Conservation (phyloP, 139 green algal species). For the Closterium sp. region DNA sequence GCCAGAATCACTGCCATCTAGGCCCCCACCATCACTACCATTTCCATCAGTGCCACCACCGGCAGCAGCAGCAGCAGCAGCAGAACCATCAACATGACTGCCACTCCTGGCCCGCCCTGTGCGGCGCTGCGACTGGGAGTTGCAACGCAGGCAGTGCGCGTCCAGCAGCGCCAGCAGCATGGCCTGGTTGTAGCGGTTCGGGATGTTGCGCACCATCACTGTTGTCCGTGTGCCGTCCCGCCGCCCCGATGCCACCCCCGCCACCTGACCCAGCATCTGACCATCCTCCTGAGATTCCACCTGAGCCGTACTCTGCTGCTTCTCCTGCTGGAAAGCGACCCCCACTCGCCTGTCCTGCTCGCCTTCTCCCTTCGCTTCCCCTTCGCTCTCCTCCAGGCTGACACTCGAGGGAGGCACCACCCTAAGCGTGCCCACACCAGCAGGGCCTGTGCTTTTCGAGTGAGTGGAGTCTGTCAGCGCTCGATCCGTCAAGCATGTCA, state of each 20-base stretch:
- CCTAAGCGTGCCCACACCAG: too few species aligned
- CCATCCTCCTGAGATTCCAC: neutral
- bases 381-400: neutral
- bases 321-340: too few species aligned
- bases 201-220: conserved; percentile 99
- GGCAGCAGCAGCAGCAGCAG: neutral
- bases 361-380: too few species aligned
- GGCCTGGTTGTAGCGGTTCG: conserved; percentile 92
- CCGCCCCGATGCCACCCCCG: neutral
- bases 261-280: neutral
- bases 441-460: too few species aligned
- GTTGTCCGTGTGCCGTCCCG: conserved; percentile 74
- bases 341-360: neutral
- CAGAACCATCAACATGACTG: neutral
- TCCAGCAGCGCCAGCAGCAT: conserved; percentile 91
- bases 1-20: neutral
- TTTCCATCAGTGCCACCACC: neutral
- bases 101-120: neutral
- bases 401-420: neutral
- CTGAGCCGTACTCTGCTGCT: too few species aligned
- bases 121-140: neutral
- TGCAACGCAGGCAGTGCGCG: conserved; percentile 60
- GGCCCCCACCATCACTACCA: too few species aligned
- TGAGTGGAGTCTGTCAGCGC: neutral
- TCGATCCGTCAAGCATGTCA: neutral